Base-by-base conservation (phyloP, 2,329 filamentous ascomycete species). In the Exophiala viscosa region DNA sequence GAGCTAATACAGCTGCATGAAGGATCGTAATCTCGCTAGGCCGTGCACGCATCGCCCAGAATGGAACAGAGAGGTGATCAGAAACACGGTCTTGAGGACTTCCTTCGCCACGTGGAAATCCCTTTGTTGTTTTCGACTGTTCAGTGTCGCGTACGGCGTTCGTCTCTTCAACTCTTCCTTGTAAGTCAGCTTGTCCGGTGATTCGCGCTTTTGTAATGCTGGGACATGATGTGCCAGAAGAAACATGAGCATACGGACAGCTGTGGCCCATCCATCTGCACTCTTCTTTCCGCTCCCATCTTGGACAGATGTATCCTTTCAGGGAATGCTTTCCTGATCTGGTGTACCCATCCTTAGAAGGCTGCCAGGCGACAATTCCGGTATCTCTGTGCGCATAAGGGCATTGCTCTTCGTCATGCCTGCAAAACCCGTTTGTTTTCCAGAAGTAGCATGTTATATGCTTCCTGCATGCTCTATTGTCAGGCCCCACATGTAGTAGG, bases 391-490 rank as follows among this genome's bases (percentile, higher is more conserved):
- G 57, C n/a, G 54, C 54, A 39, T 41, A 59, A 15, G 41, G 39
- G 45, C 57, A 59, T 14, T 42, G 14, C 18, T 48, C 20, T 2
- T 38, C 38, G 18, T n/a, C 5, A 23, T 45, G 39, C 11, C 13
- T 33, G 43, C 57, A 59, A 23, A 14, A 11, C 1, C 28, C 43
- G 33, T 11, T 17, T 38, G 46, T 50, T 52, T 52, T 46, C 45
- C 50, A 59, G 32, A 44, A 58, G 38, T 48, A 50, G 32, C 58
- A 60, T 20, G 58, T 60, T 28, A 58, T 50, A 33, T 60, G 58
- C 36, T 56, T 58, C 5, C 31, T 43, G 10, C n/a, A 45, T 14
- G 50, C 39, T 23, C 39, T 50, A 2, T 45, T 14, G 35, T 58
- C 41, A 11, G 20, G n/a, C n/a, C 45, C 47, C 5, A 60, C 35